Evolutionary conservation across 345 rosid genomes (phyloP).

Genomic region (Euphorbia tirucalli): DNA sequence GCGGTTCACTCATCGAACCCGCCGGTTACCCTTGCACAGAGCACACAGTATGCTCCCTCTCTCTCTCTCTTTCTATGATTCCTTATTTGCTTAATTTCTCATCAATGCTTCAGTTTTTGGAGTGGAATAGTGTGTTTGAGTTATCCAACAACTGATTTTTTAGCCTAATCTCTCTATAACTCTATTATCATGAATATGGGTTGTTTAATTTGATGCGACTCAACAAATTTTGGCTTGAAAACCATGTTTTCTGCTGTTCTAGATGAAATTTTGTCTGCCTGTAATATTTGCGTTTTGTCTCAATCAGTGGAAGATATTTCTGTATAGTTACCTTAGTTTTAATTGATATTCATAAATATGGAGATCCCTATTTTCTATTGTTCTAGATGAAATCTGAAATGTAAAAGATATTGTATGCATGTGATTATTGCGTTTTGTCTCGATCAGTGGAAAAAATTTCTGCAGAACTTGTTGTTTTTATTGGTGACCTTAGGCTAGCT

Average conservation of each 20-base stretch:
- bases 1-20: conserved; percentile 56
- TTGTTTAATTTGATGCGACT: neutral
- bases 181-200: neutral
- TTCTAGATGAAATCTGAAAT: neutral
- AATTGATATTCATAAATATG: no score
- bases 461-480: neutral
- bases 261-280: neutral
- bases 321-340: no score
- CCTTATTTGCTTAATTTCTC: neutral
- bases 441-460: neutral
- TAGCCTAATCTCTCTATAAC: neutral
- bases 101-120: no score
- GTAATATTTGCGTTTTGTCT: neutral
- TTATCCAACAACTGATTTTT: neutral
- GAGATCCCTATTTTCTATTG: no score
- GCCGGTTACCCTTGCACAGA: conserved; percentile 78
- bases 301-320: neutral
- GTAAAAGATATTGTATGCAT: no score
- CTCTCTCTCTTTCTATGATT: conserved; percentile 3
- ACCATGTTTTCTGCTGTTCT: neutral
- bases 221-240: neutral
- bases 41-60: conserved; percentile 46
- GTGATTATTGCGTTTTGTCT: no score
- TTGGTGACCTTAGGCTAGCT: neutral
- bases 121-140: neutral